Evolutionary conservation across 2,329 filamentous ascomycete species (phyloP).

Genomic region (Tricladium varicosporioides): DNA sequence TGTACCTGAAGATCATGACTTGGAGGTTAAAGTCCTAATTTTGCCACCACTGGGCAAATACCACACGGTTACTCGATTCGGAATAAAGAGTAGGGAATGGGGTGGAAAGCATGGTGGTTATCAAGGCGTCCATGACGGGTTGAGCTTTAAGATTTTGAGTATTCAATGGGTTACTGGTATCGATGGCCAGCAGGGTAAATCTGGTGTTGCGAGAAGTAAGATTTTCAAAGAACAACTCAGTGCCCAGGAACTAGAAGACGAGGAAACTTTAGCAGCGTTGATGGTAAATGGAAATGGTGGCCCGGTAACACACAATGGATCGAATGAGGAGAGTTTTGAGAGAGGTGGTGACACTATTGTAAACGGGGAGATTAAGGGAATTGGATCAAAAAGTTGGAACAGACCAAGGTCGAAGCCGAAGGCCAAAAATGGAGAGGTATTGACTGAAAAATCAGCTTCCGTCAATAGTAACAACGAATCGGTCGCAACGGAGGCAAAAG

Average conservation of each 20-base stretch:
- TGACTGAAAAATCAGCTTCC: background rate
- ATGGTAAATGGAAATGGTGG: constrained; percentile 9
- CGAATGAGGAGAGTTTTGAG: constrained; percentile 20
- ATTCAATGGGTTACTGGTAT: constrained; percentile 85
- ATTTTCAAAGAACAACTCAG: constrained; percentile 19
- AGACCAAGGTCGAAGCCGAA: constrained; percentile 7
- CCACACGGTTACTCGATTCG: constrained; percentile 70
- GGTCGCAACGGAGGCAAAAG: background rate
- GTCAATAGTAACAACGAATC: background rate
- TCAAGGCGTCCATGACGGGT: constrained; percentile 42
- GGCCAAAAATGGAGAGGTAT: background rate
- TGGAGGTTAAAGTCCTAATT: constrained; percentile 84
- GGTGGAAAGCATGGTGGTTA: constrained; percentile 50
- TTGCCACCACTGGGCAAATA: constrained; percentile 79
- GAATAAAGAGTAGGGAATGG: constrained; percentile 80
- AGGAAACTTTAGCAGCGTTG: constrained; percentile 14
- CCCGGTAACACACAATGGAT: background rate
- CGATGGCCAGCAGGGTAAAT: constrained; percentile 44
- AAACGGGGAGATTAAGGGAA: constrained; percentile 20
- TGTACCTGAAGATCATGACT: constrained; percentile 67
- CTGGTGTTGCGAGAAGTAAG: constrained; percentile 38
- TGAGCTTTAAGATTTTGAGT: constrained; percentile 82
- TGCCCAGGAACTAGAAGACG: constrained; percentile 22
- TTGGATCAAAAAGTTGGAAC: constrained; percentile 28
- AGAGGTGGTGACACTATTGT: constrained; percentile 11